phyloP scores from a whole-genome alignment of 2,329 filamentous ascomycete species.

The Scortechinia acanthostroma region DNA sequence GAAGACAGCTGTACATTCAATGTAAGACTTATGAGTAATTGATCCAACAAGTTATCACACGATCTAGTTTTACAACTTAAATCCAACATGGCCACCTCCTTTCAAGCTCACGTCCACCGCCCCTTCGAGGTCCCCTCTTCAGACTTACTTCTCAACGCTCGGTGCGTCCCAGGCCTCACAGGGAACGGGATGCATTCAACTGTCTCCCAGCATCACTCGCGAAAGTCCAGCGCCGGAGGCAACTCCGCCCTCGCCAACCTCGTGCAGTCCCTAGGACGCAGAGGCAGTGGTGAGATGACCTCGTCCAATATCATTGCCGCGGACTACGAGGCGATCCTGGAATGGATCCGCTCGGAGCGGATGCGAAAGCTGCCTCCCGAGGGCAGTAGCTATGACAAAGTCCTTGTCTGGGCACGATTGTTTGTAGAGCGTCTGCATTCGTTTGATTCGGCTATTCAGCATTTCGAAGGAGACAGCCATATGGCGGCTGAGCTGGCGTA shows the following conservation, averaged over 20 bases:
- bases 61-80: not conserved
- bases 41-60: too few species aligned
- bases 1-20: too few species aligned
- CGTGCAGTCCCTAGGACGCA: not conserved
- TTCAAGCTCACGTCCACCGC: not conserved
- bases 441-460: constrained; percentile 22
- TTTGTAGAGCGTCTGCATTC: constrained; percentile 25
- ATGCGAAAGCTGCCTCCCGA: constrained; percentile 26
- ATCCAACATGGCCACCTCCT: not conserved
- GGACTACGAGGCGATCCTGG: constrained; percentile 6
- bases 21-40: too few species aligned
- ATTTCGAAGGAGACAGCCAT: constrained; percentile 23
- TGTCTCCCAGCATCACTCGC: not conserved
- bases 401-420: constrained; percentile 25
- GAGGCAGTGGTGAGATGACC: not conserved
- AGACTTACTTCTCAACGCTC: not conserved
- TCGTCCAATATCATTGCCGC: not conserved
- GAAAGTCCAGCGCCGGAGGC: not conserved
- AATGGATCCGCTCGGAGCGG: constrained; percentile 26
- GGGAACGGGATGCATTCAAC: not conserved
- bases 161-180: not conserved
- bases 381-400: constrained; percentile 29
- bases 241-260: not conserved
- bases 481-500: constrained; percentile 12
- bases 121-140: not conserved